Conservation (phyloP, 345 rosid species). For the Salix koriyanagi region DNA sequence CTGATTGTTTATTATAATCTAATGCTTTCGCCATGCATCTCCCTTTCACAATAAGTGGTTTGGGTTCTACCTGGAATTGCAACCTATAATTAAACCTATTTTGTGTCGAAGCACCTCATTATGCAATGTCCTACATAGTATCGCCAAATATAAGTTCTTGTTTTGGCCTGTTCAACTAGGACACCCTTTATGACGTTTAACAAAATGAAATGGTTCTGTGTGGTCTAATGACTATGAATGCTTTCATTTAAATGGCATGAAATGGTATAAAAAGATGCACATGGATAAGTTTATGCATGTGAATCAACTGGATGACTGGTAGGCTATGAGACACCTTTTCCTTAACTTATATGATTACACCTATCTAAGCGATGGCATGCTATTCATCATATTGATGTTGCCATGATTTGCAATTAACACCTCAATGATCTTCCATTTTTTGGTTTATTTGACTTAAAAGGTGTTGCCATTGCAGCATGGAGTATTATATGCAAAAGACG, state of each 20-base stretch:
- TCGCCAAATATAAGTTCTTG: neutral
- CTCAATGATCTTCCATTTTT: neutral
- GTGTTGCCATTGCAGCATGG: constrained; percentile 51
- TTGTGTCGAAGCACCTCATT: neutral
- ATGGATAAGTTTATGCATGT: neutral
- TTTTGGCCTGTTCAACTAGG: neutral
- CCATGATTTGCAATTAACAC: neutral
- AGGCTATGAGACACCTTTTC: neutral
- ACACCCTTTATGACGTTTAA: neutral
- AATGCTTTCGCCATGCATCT: neutral
- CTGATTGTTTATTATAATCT: neutral
- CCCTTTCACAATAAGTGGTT: neutral
- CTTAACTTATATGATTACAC: constrained; percentile 53
- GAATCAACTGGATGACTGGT: neutral
- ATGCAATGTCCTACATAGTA: no score
- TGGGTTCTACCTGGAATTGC: neutral
- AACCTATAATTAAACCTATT: no score
- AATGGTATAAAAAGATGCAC: neutral
- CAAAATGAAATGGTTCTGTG: neutral
- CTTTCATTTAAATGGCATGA: neutral
- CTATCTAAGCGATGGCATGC: neutral
- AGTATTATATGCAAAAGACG: constrained; percentile 71
- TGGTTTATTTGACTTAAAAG: neutral
- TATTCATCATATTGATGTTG: no score
- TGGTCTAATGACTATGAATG: neutral